Conservation (phyloP, 306 rosid genomes). For the Fagus crenata region DNA sequence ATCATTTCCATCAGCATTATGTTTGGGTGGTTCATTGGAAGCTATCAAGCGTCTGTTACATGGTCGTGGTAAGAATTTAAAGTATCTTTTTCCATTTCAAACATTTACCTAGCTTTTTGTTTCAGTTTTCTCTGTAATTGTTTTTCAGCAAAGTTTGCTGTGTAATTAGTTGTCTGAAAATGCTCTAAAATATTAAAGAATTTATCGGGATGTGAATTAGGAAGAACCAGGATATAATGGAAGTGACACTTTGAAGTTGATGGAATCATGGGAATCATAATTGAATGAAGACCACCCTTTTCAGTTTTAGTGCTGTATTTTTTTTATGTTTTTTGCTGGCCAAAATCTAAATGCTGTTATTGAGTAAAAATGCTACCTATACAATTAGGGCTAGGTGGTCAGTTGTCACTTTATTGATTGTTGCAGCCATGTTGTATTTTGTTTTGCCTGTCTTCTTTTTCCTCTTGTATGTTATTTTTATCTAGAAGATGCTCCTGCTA, state of each 20-base stretch:
- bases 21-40: constrained; percentile 81
- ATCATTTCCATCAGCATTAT: constrained; percentile 80
- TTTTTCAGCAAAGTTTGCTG: neutral
- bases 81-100: neutral
- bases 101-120: neutral
- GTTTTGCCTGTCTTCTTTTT: constrained; percentile 13
- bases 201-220: neutral
- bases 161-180: neutral
- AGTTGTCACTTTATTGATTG: neutral
- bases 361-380: constrained; percentile 2
- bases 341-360: neutral
- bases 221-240: neutral
- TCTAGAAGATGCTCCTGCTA: neutral
- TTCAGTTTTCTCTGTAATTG: neutral
- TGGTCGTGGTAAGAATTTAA: constrained; percentile 49
- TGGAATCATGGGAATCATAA: neutral
- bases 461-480: neutral
- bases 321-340: neutral
- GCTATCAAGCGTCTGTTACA: constrained; percentile 55
- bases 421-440: neutral
- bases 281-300: neutral
- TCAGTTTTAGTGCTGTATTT: neutral
- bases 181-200: neutral
- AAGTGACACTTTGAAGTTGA: neutral
- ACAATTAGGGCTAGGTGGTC: neutral